Conservation (phyloP, 768 basidiomycete species). For the Xerocomus brunneocitrinus region DNA sequence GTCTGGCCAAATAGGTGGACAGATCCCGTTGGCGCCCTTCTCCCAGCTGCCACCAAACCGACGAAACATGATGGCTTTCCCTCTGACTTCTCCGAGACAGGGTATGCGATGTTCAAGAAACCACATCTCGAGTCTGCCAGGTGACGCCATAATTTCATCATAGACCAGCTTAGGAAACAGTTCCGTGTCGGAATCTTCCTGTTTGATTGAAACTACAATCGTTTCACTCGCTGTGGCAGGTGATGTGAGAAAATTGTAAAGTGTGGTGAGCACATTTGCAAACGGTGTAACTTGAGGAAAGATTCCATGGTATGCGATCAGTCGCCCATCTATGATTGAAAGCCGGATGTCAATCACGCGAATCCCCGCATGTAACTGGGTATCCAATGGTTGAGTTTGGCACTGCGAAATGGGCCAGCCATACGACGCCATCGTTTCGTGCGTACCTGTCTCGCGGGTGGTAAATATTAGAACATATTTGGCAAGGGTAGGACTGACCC, state of each 20-base stretch:
- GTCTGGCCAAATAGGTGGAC: constrained; percentile 84
- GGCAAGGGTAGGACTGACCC: constrained; percentile 46
- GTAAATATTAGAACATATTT: not conserved
- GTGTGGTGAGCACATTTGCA: constrained; percentile 52
- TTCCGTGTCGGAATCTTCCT: constrained; percentile 61
- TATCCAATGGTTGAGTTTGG: constrained; percentile 58
- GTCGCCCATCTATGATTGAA: constrained; percentile 53
- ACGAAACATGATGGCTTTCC: constrained; percentile 80
- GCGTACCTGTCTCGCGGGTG: constrained; percentile 2
- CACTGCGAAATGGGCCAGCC: constrained; percentile 88
- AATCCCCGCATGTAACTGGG: constrained; percentile 74
- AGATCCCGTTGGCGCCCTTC: constrained; percentile 76
- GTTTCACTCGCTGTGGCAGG: constrained; percentile 61
- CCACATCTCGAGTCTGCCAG: constrained; percentile 60
- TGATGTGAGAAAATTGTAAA: constrained; percentile 62
- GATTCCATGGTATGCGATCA: constrained; percentile 78
- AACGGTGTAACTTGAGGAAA: constrained; percentile 71
- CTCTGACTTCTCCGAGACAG: constrained; percentile 75
- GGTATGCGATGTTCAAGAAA: constrained; percentile 81
- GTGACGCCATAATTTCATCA: constrained; percentile 54
- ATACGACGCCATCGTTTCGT: constrained; percentile 62
- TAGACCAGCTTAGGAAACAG: constrained; percentile 64
- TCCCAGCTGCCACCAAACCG: constrained; percentile 77
- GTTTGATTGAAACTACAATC: constrained; percentile 83
- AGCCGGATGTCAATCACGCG: constrained; percentile 81